A percentile compares a stretch with the other conserved stretches of the same genome.
Evolutionary conservation across 78 protist species (phyloP).

Genomic region (Dictyostelium brefeldianum): DNA sequence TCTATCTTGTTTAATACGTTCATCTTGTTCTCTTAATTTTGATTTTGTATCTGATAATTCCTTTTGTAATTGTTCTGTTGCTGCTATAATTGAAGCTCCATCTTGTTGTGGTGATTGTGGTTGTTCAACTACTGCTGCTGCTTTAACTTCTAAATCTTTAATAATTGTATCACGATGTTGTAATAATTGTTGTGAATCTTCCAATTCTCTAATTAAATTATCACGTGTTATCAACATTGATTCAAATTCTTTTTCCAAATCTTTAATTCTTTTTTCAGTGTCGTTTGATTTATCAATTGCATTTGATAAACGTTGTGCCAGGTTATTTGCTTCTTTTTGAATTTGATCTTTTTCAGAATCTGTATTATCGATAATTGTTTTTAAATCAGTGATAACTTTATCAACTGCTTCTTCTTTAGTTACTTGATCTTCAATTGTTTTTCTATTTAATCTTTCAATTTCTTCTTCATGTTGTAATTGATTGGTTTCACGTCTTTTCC

Average conservation of each 20-base stretch:
- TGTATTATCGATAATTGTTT: slow-evolving; percentile 12
- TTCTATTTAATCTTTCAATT: slow-evolving; percentile 18
- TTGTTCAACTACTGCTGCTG: neutral
- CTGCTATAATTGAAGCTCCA: slow-evolving; percentile 29
- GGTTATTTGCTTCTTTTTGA: slow-evolving; percentile 30
- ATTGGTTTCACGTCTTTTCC: slow-evolving; percentile 3
- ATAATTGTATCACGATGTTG: neutral
- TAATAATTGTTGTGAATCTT: slow-evolving; percentile 15
- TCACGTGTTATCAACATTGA: slow-evolving; percentile 16
- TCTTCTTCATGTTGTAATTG: neutral
- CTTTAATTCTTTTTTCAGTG: slow-evolving; percentile 15
- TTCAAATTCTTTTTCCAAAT: slow-evolving; percentile 47
- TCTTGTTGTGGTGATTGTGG: neutral
- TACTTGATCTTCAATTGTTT: slow-evolving; percentile 18
- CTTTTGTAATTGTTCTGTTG: neutral
- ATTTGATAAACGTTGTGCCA: slow-evolving; percentile 47
- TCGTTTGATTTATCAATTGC: slow-evolving; percentile 51
- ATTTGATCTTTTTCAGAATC: slow-evolving; percentile 7
- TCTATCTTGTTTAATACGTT: slow-evolving; percentile 23
- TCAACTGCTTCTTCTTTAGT: slow-evolving; percentile 34
- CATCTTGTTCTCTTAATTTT: neutral
- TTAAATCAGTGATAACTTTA: slow-evolving; percentile 20
- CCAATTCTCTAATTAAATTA: slow-evolving; percentile 35
- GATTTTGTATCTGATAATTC: slow-evolving; percentile 7
- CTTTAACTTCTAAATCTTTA: no score